Evolutionary conservation across 2,329 filamentous ascomycete genomes (phyloP), one percentile per base, ranked within the genome.

Genomic region (Fusarium tricinctum): DNA sequence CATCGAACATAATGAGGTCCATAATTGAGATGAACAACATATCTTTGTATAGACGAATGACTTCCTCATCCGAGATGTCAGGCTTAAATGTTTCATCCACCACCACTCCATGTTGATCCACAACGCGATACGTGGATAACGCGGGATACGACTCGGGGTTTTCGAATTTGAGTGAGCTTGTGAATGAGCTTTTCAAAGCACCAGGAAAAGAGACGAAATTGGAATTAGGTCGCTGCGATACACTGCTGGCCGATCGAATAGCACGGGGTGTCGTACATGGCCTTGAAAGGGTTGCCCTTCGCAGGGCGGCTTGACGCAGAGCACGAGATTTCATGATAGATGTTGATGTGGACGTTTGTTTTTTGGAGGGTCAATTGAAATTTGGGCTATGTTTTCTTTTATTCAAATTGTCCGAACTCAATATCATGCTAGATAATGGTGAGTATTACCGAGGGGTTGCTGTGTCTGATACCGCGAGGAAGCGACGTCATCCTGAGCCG

Each of bases 1-100:
- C 94, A 75, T 99, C 96, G 76, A 97, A 97, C 94, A 98, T 98
- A 77, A 98, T 92, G 56, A 97, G 80, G 77, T 99, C 96, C 93
- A 99, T 96, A 71, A 98, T 92, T 57, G 91, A 89, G 12, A 90
- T 83, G 35, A 84, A 86, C 12, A 91, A 74, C 89, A 92, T 91
- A 73, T 89, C 87, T 61, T 81, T 85, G 78, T 91, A 91, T 51
- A 89, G 79, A 75, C 88, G 86, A 55, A 88, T 75, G 14, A 89
- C 81, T 68, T 85, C 81, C 50, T 86, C 84, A 52, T 96, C 89
- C 40, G 85, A 84, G 3, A 96, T 87, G 74, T 94, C 90, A 0
- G 89, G 88, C 51, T 85, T 82, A 74, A 92, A 90, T 14, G 85
- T 84, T 48, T 88, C 85, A 80, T 97, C 93, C 19, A 98, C 89